Conservation (phyloP, 1,284 basidiomycete species). For the Schizophyllum amplum region DNA sequence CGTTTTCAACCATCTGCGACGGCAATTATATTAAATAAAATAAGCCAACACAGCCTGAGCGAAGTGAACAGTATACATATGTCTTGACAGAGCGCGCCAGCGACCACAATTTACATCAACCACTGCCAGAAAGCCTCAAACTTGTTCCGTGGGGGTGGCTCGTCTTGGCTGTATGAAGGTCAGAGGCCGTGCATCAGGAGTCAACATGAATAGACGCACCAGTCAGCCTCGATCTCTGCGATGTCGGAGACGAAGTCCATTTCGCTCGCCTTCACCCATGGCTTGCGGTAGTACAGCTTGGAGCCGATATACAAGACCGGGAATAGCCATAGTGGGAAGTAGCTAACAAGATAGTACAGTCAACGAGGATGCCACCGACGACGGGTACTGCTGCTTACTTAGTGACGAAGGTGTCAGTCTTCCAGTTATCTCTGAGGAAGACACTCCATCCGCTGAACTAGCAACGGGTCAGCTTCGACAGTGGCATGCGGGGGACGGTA, state of each 20-base stretch:
- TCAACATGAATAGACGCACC: slow-evolving; percentile 27
- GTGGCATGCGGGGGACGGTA: too few species aligned
- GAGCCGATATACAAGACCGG: slow-evolving; percentile 63
- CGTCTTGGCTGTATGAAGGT: slow-evolving; percentile 40
- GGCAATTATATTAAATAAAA: too few species aligned
- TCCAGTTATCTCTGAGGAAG: slow-evolving; percentile 65
- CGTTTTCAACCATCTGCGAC: too few species aligned
- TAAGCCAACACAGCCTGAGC: too few species aligned
- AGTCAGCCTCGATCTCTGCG: slow-evolving; percentile 66
- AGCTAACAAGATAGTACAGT: slow-evolving; percentile 20
- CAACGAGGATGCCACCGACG: too few species aligned
- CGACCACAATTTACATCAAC: too few species aligned
- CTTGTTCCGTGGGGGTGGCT: slow-evolving; percentile 62
- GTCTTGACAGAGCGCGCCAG: too few species aligned
- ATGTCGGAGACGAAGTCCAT: slow-evolving; percentile 77
- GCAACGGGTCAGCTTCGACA: slow-evolving; percentile 2
- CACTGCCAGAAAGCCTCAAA: slow-evolving; percentile 64
- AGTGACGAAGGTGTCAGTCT: slow-evolving; percentile 57
- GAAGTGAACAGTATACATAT: too few species aligned
- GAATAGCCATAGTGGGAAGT: slow-evolving; percentile 73
- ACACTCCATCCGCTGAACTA: slow-evolving; percentile 72
- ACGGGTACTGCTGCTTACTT: slow-evolving; percentile 21
- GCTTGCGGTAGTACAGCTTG: slow-evolving; percentile 42
- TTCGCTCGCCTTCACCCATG: slow-evolving; percentile 41
- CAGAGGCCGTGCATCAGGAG: background rate